These are phyloP conservation scores for Yamadazyma paraphyllophila DNA, from an alignment of 805 yeast genomes.

Conservation along the genomic window DNA sequence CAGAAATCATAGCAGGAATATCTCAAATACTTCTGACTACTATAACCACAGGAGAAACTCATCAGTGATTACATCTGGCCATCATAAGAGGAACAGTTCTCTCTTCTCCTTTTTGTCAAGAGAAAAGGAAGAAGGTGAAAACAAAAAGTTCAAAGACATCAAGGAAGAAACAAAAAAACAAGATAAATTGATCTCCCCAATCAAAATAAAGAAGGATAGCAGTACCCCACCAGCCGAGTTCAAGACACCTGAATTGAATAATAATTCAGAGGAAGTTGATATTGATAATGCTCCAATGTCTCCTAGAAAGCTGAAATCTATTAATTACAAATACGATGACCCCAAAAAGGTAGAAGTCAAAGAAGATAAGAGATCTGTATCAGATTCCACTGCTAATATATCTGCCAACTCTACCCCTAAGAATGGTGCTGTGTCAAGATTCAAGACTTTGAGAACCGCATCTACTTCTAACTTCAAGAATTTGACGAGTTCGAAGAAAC, in stretches of 20 bases:
- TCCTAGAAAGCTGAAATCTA: conserved; percentile 33
- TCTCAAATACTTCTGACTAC: conserved; percentile 34
- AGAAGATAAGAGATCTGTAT: conserved; percentile 28
- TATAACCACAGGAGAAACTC: conserved; percentile 26
- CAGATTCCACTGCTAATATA: conserved; percentile 32
- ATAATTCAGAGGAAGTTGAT: conserved; percentile 18
- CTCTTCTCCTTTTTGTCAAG: conserved; percentile 50
- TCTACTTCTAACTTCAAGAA: conserved; percentile 51
- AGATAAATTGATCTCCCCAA: conserved; percentile 23
- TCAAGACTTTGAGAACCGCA: conserved; percentile 53
- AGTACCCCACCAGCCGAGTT: neutral
- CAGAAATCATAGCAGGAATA: conserved; percentile 40
- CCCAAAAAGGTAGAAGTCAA: conserved; percentile 9
- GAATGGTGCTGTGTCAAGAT: conserved; percentile 29
- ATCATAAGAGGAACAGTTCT: conserved; percentile 62
- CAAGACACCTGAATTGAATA: neutral
- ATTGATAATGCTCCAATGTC: conserved; percentile 33
- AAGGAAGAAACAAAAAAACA: conserved; percentile 9
- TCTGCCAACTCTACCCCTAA: conserved; percentile 11
- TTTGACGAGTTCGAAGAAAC: conserved; percentile 51
- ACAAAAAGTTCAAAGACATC: conserved; percentile 4
- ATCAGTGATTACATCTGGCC: conserved; percentile 21
- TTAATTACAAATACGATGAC: conserved; percentile 16
- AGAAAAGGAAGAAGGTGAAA: conserved; percentile 19
- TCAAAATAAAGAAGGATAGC: conserved; percentile 21